A percentile compares a stretch with the other conserved stretches of the same genome.
These are phyloP conservation scores for Leucosporidium yakuticum DNA, from an alignment of 768 basidiomycete species.

Conservation along the genomic window DNA sequence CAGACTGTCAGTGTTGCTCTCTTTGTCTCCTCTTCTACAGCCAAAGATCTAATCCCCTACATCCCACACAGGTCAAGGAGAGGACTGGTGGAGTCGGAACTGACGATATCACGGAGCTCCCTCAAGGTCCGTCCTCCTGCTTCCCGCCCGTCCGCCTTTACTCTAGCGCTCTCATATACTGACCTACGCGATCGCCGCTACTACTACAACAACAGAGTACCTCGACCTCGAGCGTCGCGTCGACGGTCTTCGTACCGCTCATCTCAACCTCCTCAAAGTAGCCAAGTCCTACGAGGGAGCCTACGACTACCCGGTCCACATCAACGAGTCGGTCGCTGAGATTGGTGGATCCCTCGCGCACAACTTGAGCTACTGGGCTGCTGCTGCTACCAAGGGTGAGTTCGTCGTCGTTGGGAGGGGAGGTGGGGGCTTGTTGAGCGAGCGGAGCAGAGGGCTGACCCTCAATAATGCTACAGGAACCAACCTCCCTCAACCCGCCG, in stretches of 20 bases:
- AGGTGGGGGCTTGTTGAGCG: background rate
- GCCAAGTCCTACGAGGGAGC: conserved; percentile 69
- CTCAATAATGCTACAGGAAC: conserved; percentile 39
- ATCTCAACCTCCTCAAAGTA: conserved; percentile 56
- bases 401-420: background rate
- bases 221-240: conserved; percentile 91
- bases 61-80: conserved; percentile 48
- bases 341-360: conserved; percentile 64
- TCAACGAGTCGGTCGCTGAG: conserved; percentile 66
- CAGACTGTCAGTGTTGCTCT: conserved; percentile 24
- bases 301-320: conserved; percentile 61
- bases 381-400: conserved; percentile 42
- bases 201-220: conserved; percentile 60
- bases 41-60: background rate
- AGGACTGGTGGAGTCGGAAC: conserved; percentile 78
- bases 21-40: background rate
- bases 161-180: too few relatives aligned
- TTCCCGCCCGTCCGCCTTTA: background rate
- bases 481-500: conserved; percentile 47
- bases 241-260: conserved; percentile 66
- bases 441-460: background rate
- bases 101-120: conserved; percentile 91
- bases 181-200: background rate
- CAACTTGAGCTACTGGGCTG: conserved; percentile 75
- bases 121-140: conserved; percentile 55